These are phyloP conservation scores for Suillus subluteus DNA, from an alignment of 768 basidiomycete genomes.

Conservation along the genomic window DNA sequence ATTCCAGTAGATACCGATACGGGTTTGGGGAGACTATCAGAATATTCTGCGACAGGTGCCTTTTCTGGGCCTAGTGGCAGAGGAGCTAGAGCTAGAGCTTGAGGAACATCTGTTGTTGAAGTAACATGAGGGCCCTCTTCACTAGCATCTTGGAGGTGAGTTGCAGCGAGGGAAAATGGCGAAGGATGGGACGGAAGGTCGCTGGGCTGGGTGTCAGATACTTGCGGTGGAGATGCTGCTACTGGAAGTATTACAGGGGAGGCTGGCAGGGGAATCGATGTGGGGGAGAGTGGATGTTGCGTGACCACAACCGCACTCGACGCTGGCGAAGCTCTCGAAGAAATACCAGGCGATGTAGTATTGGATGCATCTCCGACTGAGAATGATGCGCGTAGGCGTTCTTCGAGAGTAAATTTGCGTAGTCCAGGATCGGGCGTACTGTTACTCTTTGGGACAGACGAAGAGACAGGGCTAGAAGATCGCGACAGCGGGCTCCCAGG, in stretches of 20 bases:
- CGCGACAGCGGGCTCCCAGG: slow-evolving; percentile 28
- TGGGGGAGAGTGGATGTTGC: slow-evolving; percentile 45
- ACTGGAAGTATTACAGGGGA: slow-evolving; percentile 32
- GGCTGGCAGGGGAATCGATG: slow-evolving; percentile 47
- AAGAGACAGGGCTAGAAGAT: slow-evolving; percentile 29
- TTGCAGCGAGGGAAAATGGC: not conserved
- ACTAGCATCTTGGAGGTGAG: not conserved
- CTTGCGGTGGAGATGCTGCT: slow-evolving; percentile 1
- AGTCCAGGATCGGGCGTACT: slow-evolving; percentile 24
- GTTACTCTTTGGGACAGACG: slow-evolving; percentile 18
- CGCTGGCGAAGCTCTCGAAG: slow-evolving; percentile 46
- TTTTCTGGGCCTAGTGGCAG: too few relatives aligned
- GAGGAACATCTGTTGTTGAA: slow-evolving; percentile 3
- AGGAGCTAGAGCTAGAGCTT: not conserved
- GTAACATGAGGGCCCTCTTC: not conserved
- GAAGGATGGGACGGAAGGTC: not conserved
- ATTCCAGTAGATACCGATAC: not conserved
- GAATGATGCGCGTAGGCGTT: slow-evolving; percentile 70
- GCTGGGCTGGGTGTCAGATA: not conserved
- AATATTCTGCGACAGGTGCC: not conserved
- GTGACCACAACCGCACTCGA: slow-evolving; percentile 29
- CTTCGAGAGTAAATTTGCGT: slow-evolving; percentile 70
- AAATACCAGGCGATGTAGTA: slow-evolving; percentile 42
- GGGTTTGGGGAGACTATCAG: not conserved
- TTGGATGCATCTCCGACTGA: slow-evolving; percentile 58